phyloP scores from a whole-genome alignment of 2,329 filamentous ascomycete species.

The Escovopsis sp. region DNA sequence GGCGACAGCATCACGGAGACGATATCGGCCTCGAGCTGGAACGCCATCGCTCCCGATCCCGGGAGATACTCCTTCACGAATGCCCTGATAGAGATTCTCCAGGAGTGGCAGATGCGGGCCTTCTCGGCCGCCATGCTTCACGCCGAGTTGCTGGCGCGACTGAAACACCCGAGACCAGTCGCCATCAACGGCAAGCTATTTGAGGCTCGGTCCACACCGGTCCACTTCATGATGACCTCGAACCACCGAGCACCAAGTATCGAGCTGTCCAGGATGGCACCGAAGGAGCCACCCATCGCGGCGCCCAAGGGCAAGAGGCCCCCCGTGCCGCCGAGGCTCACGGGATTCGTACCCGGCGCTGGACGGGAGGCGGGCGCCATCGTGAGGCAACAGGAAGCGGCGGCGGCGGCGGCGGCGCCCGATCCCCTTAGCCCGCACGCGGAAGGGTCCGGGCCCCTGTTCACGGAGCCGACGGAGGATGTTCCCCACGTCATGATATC shows the following conservation, averaged over 20 bases:
- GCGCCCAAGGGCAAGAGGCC: slow-evolving; percentile 10
- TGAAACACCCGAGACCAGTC: slow-evolving; percentile 43
- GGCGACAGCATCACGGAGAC: slow-evolving; percentile 45
- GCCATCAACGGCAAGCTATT: slow-evolving; percentile 41
- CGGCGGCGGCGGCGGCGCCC: slow-evolving; percentile 9
- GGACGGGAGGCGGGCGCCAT: slow-evolving; percentile 1
- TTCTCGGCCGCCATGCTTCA: slow-evolving; percentile 48
- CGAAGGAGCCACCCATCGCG: slow-evolving; percentile 14
- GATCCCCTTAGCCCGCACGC: no score
- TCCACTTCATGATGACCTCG: slow-evolving; percentile 48
- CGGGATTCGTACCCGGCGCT: slow-evolving; percentile 4
- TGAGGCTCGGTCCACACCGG: slow-evolving; percentile 41
- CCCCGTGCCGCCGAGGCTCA: slow-evolving; percentile 11
- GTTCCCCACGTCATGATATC: slow-evolving; percentile 47
- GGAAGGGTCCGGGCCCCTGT: slow-evolving; percentile 17
- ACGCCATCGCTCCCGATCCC: slow-evolving; percentile 43
- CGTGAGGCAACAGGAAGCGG: slow-evolving; percentile 12
- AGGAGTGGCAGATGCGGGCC: slow-evolving; percentile 37
- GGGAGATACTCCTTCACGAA: slow-evolving; percentile 45
- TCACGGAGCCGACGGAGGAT: slow-evolving; percentile 35
- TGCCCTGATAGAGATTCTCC: slow-evolving; percentile 41
- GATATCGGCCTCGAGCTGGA: slow-evolving; percentile 47
- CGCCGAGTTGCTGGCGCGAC: slow-evolving; percentile 41
- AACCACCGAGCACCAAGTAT: slow-evolving; percentile 44
- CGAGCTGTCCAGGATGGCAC: slow-evolving; percentile 24